Percentiles rank a stretch among this genome's conserved stretches.
These are phyloP conservation scores for Recurvomyces mirabilis DNA, from an alignment of 495 filamentous ascomycete species.

Conservation along the genomic window DNA sequence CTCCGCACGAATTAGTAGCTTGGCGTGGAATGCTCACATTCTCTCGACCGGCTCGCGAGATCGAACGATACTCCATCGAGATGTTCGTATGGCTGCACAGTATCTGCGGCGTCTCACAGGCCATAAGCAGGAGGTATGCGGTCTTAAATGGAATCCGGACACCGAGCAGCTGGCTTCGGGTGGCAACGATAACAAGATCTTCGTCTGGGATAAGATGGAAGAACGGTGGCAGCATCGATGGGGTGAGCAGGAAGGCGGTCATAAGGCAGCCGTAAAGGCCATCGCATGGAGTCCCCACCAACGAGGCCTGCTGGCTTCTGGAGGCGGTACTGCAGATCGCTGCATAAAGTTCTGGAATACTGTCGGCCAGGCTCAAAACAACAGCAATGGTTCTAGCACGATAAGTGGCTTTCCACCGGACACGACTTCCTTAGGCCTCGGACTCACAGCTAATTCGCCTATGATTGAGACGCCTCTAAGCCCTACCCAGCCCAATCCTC, in stretches of 20 bases:
- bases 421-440: slow-evolving; percentile 5
- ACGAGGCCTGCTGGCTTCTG: slow-evolving; percentile 82
- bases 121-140: slow-evolving; percentile 97
- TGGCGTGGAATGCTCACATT: slow-evolving; percentile 98
- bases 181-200: slow-evolving; percentile 95
- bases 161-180: slow-evolving; percentile 92
- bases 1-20: slow-evolving; percentile 74
- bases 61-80: slow-evolving; percentile 84
- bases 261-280: slow-evolving; percentile 91
- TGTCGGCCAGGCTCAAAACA: slow-evolving; percentile 58
- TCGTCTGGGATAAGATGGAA: slow-evolving; percentile 92
- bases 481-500: slow-evolving; percentile 8
- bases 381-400: slow-evolving; percentile 22
- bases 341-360: slow-evolving; percentile 98
- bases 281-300: slow-evolving; percentile 99
- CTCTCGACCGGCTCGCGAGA: slow-evolving; percentile 91
- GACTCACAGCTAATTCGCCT: slow-evolving; percentile 5
- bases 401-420: slow-evolving; percentile 4
- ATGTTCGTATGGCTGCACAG: slow-evolving; percentile 87
- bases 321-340: slow-evolving; percentile 89
- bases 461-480: slow-evolving; percentile 1
- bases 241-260: slow-evolving; percentile 79
- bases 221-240: slow-evolving; percentile 85
- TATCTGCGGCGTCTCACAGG: slow-evolving; percentile 75
- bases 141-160: slow-evolving; percentile 92